A percentile compares a stretch with the other conserved stretches of the same genome.
These are phyloP conservation scores for Cytospora chrysosperma DNA, from an alignment of 2,329 filamentous ascomycete genomes.

Conservation along the genomic window DNA sequence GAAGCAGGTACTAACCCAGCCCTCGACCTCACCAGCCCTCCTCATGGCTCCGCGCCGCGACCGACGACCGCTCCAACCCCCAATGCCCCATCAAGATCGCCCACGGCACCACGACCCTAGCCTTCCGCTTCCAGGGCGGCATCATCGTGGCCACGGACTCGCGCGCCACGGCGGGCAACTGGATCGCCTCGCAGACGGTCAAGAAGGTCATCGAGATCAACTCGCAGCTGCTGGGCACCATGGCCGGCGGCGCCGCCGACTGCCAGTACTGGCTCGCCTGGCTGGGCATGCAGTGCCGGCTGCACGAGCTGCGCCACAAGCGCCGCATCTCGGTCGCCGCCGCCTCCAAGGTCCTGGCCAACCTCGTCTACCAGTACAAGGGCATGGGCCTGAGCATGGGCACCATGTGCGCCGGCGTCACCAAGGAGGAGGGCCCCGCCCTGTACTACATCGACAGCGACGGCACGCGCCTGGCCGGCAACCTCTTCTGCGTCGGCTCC, in stretches of 20 bases:
- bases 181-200: constrained; percentile 99
- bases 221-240: constrained; percentile 87
- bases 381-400: constrained; percentile 98
- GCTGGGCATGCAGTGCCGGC: constrained; percentile 97
- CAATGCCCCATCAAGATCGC: constrained; percentile 99
- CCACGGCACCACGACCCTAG: constrained; percentile 96
- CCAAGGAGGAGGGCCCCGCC: constrained; percentile 90
- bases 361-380: constrained; percentile 98
- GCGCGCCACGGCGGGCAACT: constrained; percentile 93
- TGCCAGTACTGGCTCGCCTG: constrained; percentile 99
- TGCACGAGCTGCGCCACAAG: constrained; percentile 99
- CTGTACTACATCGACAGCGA: constrained; percentile 99
- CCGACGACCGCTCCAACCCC: constrained; percentile 95
- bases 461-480: constrained; percentile 86
- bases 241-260: constrained; percentile 98
- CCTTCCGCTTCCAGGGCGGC: constrained; percentile 96
- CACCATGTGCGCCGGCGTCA: constrained; percentile 98
- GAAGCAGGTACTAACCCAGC: constrained; percentile 1
- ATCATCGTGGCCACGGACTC: constrained; percentile 99
- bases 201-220: constrained; percentile 99
- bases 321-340: constrained; percentile 96
- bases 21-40: constrained; percentile 62
- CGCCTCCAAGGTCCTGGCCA: constrained; percentile 96
- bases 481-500: constrained; percentile 97
- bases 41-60: constrained; percentile 93